Evolutionary conservation across 306 rosid species (phyloP).

Genomic region (Chamaecrista fasciculata): DNA sequence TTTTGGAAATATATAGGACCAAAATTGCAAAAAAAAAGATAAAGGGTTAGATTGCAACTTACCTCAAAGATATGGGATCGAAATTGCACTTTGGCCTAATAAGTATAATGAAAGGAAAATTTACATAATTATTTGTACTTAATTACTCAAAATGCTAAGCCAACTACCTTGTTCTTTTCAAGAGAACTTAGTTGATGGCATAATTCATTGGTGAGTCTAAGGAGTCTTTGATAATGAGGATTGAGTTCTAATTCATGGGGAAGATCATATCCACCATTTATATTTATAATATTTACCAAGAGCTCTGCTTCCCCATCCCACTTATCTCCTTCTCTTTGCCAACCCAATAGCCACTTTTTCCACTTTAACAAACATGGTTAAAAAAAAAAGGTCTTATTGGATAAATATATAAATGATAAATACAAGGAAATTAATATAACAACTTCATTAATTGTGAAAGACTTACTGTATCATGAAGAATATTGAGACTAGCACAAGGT

Average conservation of each 20-base stretch:
- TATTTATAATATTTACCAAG: constrained; percentile 44
- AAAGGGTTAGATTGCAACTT: too few relatives aligned
- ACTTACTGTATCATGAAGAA: background rate
- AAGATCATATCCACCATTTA: constrained; percentile 37
- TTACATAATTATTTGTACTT: background rate
- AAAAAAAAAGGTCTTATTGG: too few relatives aligned
- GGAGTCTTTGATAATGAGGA: constrained; percentile 35
- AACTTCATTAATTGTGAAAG: too few relatives aligned
- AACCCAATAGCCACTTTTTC: constrained; percentile 52
- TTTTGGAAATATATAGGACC: too few relatives aligned
- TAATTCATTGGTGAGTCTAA: constrained; percentile 41
- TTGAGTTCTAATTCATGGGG: constrained; percentile 26
- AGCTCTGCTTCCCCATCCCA: constrained; percentile 49
- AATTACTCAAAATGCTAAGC: background rate
- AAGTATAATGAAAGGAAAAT: too few relatives aligned
- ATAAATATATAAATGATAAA: too few relatives aligned
- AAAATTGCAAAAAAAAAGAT: too few relatives aligned
- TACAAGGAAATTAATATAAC: too few relatives aligned
- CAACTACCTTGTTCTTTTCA: constrained; percentile 38
- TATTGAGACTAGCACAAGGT: background rate
- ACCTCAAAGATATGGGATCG: too few relatives aligned
- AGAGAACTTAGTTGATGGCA: constrained; percentile 40
- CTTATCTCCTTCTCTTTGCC: constrained; percentile 51
- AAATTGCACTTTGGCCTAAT: too few relatives aligned
- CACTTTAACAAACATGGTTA: too few relatives aligned